phyloP scores from a whole-genome alignment of 2,329 filamentous ascomycete species.

The Aspergillus unguis region DNA sequence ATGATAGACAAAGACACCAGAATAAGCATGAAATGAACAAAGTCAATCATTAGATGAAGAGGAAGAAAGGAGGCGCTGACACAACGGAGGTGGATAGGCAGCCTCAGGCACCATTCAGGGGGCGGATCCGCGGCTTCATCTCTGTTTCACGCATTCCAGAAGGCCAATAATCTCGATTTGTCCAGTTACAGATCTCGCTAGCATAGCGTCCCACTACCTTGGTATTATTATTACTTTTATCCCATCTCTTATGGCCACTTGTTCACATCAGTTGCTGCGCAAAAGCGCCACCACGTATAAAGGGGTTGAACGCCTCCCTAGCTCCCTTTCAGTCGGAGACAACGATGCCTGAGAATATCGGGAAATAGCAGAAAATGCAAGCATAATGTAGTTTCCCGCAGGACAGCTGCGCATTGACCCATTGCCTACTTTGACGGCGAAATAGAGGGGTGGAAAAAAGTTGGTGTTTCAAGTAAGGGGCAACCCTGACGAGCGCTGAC shows the following conservation, averaged over 20 bases:
- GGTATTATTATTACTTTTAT: background rate
- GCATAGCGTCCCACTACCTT: slow-evolving; percentile 12
- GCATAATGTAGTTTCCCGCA: background rate
- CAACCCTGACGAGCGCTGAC: too few relatives aligned
- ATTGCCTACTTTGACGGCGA: background rate
- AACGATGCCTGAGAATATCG: too few relatives aligned
- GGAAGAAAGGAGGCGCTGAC: slow-evolving; percentile 10
- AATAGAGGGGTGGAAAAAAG: background rate
- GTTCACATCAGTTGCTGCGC: background rate
- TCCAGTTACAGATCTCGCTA: background rate
- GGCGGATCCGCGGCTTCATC: slow-evolving; percentile 19
- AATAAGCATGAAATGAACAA: slow-evolving; percentile 8
- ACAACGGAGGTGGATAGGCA: slow-evolving; percentile 4
- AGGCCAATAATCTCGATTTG: slow-evolving; percentile 8
- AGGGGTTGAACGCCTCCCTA: background rate
- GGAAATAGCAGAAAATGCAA: too few relatives aligned
- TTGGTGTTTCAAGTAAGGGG: background rate
- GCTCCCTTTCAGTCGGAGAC: too few relatives aligned
- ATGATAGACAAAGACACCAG: slow-evolving; percentile 10
- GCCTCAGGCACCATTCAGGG: slow-evolving; percentile 20
- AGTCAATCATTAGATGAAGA: slow-evolving; percentile 6
- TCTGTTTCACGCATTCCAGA: slow-evolving; percentile 6
- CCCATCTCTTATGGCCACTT: background rate
- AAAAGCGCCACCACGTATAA: background rate
- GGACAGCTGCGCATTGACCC: background rate